Base-by-base conservation (phyloP, 305 asterid species). In the Fraxinus sp. region DNA sequence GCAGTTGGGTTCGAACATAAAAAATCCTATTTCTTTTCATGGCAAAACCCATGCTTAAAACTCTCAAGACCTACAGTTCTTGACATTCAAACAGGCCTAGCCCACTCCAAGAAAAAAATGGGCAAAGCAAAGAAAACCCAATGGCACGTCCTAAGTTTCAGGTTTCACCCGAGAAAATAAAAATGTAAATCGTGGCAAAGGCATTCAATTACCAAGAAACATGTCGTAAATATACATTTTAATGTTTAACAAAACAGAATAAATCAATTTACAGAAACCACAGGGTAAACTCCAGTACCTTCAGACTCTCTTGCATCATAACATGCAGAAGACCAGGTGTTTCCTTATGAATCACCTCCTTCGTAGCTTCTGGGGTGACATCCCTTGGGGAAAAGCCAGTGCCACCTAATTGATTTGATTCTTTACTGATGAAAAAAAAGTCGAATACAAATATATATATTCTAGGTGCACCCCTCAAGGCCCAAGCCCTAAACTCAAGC, bases 321-420 rank as follows among this genome's bases (percentile, higher is more conserved):
- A 92, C 95, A 86, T 91, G 87, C 49, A 91, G 92, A 81, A 94
- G 92, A 81, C 97, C 99, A 26, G 99, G 99, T 57, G 99, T 91
- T 87, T 93, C 97, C 89, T 89, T 95, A 86, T 91, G 92, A 86
- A 95, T 90, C 87, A 94, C 86, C 77, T 83, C 83, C 87, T 95
- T 95, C 24, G 98, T 95, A 79, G 99, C 99, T 90, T 95, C 99
- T 1, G 99, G 99, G 4, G 99, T 95, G 71, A 94, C 97, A 83
- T 94, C 99, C 84, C 98, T 90, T 36, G 97, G 98, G 78, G 98
- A 90, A 82, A 86, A 95, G 78, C 99, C 99, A 79, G 99, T 95
- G 84, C 99, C 99, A 86, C 99, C 99, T 95, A 81, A 81, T 81
- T 78, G 76, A 71, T 81, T 74, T 84, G 57, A 75, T 79, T 70